A percentile compares a stretch with the other conserved stretches of the same genome.
These are phyloP conservation scores for Aspergillus costaricaensis DNA, from an alignment of 2,329 filamentous ascomycete species.

Conservation along the genomic window DNA sequence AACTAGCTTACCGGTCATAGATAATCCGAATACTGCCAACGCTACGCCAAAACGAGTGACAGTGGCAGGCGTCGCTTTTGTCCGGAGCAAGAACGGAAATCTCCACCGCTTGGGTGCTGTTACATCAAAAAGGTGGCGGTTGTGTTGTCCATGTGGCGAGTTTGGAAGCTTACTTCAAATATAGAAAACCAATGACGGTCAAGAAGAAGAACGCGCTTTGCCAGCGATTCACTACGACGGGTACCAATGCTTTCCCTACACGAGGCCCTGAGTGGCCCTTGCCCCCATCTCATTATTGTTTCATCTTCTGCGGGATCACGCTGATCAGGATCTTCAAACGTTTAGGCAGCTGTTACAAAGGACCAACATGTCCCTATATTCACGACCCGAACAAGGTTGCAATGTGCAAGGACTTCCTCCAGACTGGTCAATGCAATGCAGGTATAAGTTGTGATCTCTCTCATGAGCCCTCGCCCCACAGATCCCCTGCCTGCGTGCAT, in stretches of 20 bases:
- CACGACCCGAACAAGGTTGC: slow-evolving; percentile 88
- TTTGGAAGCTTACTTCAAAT: slow-evolving; percentile 21
- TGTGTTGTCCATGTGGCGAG: slow-evolving; percentile 26
- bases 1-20: slow-evolving; percentile 52
- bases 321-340: slow-evolving; percentile 41
- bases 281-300: slow-evolving; percentile 19
- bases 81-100: slow-evolving; percentile 85
- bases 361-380: slow-evolving; percentile 73
- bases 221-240: slow-evolving; percentile 62
- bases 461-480: slow-evolving; percentile 79
- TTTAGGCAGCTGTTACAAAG: slow-evolving; percentile 80
- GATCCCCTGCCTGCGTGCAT: slow-evolving; percentile 85
- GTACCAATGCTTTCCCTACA: slow-evolving; percentile 48
- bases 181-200: slow-evolving; percentile 49
- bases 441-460: slow-evolving; percentile 86
- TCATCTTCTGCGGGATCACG: slow-evolving; percentile 12
- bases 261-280: slow-evolving; percentile 19
- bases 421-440: slow-evolving; percentile 73
- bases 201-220: slow-evolving; percentile 74
- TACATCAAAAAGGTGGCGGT: slow-evolving; percentile 71
- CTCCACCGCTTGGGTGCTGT: slow-evolving; percentile 76
- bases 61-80: slow-evolving; percentile 77
- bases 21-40: slow-evolving; percentile 61
- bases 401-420: slow-evolving; percentile 84
- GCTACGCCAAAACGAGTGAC: slow-evolving; percentile 72